These are phyloP conservation scores for Metschnikowia henanensis DNA, from an alignment of 805 yeast genomes.

Conservation along the genomic window DNA sequence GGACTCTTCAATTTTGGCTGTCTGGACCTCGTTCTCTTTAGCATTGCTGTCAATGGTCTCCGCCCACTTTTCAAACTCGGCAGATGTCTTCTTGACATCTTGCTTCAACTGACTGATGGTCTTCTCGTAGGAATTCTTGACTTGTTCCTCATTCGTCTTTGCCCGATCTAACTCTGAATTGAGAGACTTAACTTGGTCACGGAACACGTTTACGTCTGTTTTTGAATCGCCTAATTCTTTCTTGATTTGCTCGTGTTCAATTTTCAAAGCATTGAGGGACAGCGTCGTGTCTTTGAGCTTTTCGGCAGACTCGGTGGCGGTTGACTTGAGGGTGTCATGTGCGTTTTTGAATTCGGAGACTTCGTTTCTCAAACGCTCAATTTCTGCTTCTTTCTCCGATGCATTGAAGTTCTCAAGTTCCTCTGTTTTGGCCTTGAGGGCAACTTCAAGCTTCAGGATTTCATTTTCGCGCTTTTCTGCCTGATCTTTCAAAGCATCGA, in stretches of 20 bases:
- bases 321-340: constrained; percentile 3
- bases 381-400: constrained; percentile 4
- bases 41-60: neutral
- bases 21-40: neutral
- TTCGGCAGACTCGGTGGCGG: neutral
- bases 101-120: constrained; percentile 7
- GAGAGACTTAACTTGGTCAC: constrained; percentile 6
- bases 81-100: constrained; percentile 4
- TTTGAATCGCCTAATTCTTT: constrained; percentile 5
- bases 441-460: neutral
- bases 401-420: constrained; percentile 6
- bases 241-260: constrained; percentile 5
- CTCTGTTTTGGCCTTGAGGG: constrained; percentile 3
- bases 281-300: constrained; percentile 2
- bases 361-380: constrained; percentile 4
- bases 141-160: neutral
- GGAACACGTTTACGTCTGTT: constrained; percentile 7
- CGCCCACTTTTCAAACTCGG: constrained; percentile 5
- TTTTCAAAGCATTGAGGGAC: constrained; percentile 3
- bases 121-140: constrained; percentile 3
- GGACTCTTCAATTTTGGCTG: neutral
- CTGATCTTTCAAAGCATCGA: constrained; percentile 11
- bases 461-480: constrained; percentile 3
- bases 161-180: neutral
- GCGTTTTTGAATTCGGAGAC: constrained; percentile 1